Conservation (phyloP, 345 rosid species). For the Nephelium lappaceum region DNA sequence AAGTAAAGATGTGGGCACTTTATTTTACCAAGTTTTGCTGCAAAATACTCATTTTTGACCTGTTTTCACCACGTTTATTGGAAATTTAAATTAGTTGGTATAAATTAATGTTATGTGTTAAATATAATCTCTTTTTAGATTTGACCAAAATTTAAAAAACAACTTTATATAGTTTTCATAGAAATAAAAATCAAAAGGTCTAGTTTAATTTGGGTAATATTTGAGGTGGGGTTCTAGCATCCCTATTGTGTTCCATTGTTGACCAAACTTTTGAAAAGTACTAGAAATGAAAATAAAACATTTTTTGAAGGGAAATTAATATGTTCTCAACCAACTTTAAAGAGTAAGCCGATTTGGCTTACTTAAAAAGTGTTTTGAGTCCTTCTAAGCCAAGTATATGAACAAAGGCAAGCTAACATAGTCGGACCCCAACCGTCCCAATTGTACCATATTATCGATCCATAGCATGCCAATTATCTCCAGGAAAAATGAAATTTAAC, state of each 20-base stretch:
- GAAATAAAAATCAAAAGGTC: too few species aligned
- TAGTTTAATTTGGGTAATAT: too few species aligned
- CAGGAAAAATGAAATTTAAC: neutral
- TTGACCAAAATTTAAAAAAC: too few species aligned
- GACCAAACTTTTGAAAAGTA: neutral
- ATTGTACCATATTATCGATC: neutral
- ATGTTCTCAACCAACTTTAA: neutral
- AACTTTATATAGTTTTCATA: too few species aligned
- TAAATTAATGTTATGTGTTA: too few species aligned
- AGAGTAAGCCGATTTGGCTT: neutral
- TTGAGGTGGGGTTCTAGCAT: too few species aligned
- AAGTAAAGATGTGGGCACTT: neutral
- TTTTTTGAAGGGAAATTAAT: neutral
- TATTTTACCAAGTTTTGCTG: neutral
- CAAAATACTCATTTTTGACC: neutral
- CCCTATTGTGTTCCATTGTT: neutral
- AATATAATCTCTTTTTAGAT: too few species aligned
- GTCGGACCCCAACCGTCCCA: neutral
- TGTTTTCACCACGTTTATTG: too few species aligned
- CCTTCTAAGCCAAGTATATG: conserved; percentile 16
- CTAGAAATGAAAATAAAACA: neutral
- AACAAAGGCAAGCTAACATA: neutral
- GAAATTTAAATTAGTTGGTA: neutral
- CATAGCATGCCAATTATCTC: neutral
- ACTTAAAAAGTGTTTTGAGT: neutral